Evolutionary conservation across 805 yeast genomes (phyloP).

Genomic region (Yamadazyma paraphyllophila): DNA sequence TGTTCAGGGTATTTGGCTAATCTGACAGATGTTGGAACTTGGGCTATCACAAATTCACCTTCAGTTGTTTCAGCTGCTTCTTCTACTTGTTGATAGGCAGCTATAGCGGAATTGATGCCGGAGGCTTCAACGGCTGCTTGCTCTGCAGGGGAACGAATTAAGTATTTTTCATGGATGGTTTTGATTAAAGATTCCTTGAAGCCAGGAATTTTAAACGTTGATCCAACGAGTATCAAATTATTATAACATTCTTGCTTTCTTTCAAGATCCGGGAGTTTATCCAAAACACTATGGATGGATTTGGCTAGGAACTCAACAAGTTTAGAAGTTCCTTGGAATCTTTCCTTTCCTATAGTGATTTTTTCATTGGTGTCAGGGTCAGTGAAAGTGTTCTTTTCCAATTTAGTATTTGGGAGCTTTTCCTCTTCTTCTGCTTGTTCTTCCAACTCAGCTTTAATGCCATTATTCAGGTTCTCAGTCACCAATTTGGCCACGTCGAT

Average conservation of each 20-base stretch:
- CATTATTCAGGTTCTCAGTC: constrained; percentile 43
- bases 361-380: constrained; percentile 55
- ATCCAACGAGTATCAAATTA: constrained; percentile 75
- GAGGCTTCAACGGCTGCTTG: constrained; percentile 20
- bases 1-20: constrained; percentile 80
- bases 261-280: constrained; percentile 61
- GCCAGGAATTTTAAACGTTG: constrained; percentile 73
- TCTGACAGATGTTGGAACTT: constrained; percentile 77
- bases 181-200: constrained; percentile 67
- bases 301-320: constrained; percentile 56
- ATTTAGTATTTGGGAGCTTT: constrained; percentile 57
- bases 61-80: constrained; percentile 27
- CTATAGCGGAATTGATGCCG: constrained; percentile 38
- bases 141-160: constrained; percentile 39
- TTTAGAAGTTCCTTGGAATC: constrained; percentile 75
- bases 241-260: constrained; percentile 84
- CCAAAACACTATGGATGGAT: constrained; percentile 51
- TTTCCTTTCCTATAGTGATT: constrained; percentile 79
- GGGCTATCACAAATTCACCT: constrained; percentile 38
- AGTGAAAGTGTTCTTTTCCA: constrained; percentile 67
- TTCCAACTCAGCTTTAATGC: constrained; percentile 17
- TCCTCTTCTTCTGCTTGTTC: constrained; percentile 22
- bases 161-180: constrained; percentile 54
- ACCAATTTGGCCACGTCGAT: constrained; percentile 89
- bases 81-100: constrained; percentile 44